phyloP scores from a whole-genome alignment of 129 eudicot species.

The Calendula officinalis region DNA sequence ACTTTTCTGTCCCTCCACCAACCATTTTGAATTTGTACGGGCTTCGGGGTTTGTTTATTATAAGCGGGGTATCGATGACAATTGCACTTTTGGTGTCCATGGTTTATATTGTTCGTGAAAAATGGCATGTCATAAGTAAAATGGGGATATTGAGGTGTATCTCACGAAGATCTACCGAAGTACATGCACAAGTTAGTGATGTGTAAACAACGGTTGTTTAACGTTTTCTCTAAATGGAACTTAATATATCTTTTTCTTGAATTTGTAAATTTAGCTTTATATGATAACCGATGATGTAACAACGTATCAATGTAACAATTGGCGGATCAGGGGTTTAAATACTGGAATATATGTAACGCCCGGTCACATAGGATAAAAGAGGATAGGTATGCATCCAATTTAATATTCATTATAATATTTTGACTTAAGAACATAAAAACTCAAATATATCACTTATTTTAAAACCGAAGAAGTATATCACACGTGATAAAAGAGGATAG shows the following conservation, averaged over 20 bases:
- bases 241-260: background rate
- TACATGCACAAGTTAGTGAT: constrained; percentile 15
- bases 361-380: too few relatives aligned
- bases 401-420: too few relatives aligned
- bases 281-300: background rate
- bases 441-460: too few relatives aligned
- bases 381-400: too few relatives aligned
- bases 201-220: background rate
- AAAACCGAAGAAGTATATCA: too few relatives aligned
- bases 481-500: too few relatives aligned
- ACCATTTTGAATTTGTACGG: constrained; percentile 13
- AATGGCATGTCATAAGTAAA: constrained; percentile 2
- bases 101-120: background rate
- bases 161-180: constrained; percentile 3
- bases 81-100: constrained; percentile 14
- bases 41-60: constrained; percentile 23
- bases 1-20: constrained; percentile 2
- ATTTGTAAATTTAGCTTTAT: background rate
- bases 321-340: too few relatives aligned
- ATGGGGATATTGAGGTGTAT: constrained; percentile 14
- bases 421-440: too few relatives aligned
- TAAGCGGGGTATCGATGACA: constrained; percentile 21
- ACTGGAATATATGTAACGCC: too few relatives aligned
- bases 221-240: background rate
- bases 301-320: background rate